Conservation (phyloP, 2,329 filamentous ascomycete species). For the Fusarium sp. region DNA sequence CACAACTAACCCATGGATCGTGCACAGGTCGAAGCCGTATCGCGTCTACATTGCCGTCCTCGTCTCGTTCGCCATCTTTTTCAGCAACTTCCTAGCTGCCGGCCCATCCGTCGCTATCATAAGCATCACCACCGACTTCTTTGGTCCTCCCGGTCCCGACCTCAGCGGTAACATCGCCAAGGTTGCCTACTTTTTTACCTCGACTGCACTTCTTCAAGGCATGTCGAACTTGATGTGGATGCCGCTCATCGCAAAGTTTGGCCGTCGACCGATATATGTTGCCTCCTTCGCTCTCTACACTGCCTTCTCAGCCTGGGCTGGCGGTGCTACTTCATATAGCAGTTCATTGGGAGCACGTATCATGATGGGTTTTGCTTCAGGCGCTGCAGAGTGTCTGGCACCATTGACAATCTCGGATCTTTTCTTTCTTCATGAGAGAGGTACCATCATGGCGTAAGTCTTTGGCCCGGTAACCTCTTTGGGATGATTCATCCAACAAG, state of each 20-base stretch:
- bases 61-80: conserved; percentile 25
- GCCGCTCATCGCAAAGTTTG: conserved; percentile 28
- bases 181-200: conserved; percentile 28
- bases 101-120: conserved; percentile 25
- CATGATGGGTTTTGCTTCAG: conserved; percentile 24
- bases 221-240: conserved; percentile 29
- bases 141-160: conserved; percentile 3
- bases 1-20: not conserved
- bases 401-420: conserved; percentile 62
- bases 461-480: not conserved
- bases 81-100: conserved; percentile 26
- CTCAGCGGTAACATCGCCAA: conserved; percentile 18
- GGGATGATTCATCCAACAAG: not conserved
- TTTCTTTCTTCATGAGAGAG: conserved; percentile 65
- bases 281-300: conserved; percentile 21
- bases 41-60: conserved; percentile 24
- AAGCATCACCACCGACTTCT: conserved; percentile 20
- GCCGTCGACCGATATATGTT: conserved; percentile 24
- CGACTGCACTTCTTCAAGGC: conserved; percentile 22
- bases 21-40: conserved; percentile 46
- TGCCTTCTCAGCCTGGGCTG: conserved; percentile 17
- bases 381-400: conserved; percentile 43
- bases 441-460: conserved; percentile 58
- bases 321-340: conserved; percentile 11
- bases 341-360: conserved; percentile 22